Evolutionary conservation across 78 protist genomes (phyloP), one percentile per base, ranked within the genome.

Genomic region (Cavenderia fasciculata): DNA sequence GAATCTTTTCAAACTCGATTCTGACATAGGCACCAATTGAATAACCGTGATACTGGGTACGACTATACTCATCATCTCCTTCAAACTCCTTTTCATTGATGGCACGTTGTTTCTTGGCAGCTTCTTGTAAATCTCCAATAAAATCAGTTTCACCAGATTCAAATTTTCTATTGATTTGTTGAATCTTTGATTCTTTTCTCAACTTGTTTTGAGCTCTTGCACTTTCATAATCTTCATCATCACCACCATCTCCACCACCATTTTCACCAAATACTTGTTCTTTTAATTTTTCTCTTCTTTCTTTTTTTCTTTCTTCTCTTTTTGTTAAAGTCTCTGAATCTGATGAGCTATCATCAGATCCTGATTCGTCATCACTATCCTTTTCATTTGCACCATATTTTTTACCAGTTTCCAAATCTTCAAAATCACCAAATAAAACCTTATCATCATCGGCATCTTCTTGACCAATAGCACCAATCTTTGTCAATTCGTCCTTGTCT

Each of bases 11-110:
- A 56, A 98, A 38, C 25, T 85, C 95, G 6, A 99, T 72, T 51
- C 99, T 94, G 38, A 98, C 98, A 63, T 99, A 99, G 16, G 70
- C 21, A 44, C 99, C 99, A 8, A 97, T 87, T 51, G 73, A 82
- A 41, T 84, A 72, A 52, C 95, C 96, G 23, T 51, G 94, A 59
- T 78, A 90, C 31, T 86, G 57, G 5, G 41, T 62, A 29, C 74
- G 21, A 43, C 71, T 41, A 52, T 49, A 68, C 21, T 33, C 54
- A 59, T 95, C 95, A 59, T 79, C 92, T 41, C 70, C 61, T 10
- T 68, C 97, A 73, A 93, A 94, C 75, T 95, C 97, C 33, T 59
- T 63, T 41, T 94, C 89, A 87, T 87, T 66, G 87, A 36, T 40
- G 33, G n/a, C 54, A 36, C 69, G 65, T 74, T 94, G 86, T 61